Conservation (phyloP, 371 early-diverging fungal species). For the Actinomucor elegans region DNA sequence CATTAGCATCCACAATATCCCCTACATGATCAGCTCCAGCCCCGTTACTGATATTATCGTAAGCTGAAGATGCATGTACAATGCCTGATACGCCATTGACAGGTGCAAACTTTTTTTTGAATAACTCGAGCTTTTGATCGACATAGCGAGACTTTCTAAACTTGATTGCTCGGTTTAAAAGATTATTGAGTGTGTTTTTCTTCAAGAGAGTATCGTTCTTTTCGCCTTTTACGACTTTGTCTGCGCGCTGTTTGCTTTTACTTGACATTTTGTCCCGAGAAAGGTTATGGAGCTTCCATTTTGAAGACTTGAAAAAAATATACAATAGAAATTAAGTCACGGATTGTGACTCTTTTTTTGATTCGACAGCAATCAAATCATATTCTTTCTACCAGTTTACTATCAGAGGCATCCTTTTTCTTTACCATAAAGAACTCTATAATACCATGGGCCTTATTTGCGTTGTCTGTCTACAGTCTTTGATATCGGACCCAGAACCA, state of each 20-base stretch:
- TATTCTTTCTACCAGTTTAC: no score
- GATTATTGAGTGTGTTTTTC: slow-evolving; percentile 28
- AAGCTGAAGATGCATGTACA: slow-evolving; percentile 19
- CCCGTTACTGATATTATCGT: slow-evolving; percentile 1
- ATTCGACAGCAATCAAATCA: no score
- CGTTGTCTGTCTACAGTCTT: not conserved
- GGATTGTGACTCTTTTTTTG: no score
- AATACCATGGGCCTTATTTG: slow-evolving; percentile 1
- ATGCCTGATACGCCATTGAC: slow-evolving; percentile 32
- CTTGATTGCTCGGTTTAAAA: slow-evolving; percentile 41
- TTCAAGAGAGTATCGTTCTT: slow-evolving; percentile 13
- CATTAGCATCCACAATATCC: slow-evolving; percentile 52
- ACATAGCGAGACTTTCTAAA: slow-evolving; percentile 51
- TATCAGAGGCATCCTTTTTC: no score
- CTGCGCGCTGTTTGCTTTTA: slow-evolving; percentile 7
- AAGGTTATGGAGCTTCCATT: no score
- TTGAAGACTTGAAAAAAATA: no score
- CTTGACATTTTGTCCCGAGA: not conserved
- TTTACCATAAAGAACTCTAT: no score
- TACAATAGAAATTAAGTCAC: no score
- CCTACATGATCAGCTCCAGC: not conserved
- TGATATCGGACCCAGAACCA: not conserved
- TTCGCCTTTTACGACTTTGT: slow-evolving; percentile 16
- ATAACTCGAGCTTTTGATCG: slow-evolving; percentile 42
- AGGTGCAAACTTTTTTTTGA: slow-evolving; percentile 46